Conservation (phyloP, 345 rosid genomes). For the Acer yangbiense region DNA sequence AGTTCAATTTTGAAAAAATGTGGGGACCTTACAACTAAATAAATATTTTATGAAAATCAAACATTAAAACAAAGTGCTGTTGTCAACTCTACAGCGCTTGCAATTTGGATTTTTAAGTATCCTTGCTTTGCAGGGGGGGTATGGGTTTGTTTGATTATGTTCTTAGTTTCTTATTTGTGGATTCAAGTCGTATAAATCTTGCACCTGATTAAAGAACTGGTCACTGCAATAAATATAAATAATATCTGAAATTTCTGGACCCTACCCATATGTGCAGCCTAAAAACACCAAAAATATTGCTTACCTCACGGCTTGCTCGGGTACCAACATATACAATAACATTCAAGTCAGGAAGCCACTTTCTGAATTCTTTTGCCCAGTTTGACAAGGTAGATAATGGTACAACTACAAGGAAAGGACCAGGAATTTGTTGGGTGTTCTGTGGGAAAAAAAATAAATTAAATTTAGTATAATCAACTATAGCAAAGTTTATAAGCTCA, state of each 20-base stretch:
- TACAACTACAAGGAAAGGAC: conserved; percentile 98
- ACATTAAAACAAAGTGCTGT: neutral
- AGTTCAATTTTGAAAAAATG: neutral
- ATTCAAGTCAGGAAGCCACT: conserved; percentile 97
- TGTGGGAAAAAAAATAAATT: conserved; percentile 33
- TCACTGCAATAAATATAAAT: neutral
- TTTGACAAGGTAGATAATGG: conserved; percentile 97
- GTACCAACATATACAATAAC: conserved; percentile 97
- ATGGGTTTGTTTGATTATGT: neutral
- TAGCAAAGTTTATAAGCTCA: conserved; percentile 7
- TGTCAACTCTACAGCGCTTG: neutral
- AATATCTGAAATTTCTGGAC: neutral
- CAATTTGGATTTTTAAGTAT: neutral
- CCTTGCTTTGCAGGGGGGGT: neutral
- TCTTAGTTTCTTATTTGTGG: neutral
- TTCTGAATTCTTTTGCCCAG: conserved; percentile 98
- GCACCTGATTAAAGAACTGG: neutral
- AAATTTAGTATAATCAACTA: neutral
- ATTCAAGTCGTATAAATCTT: neutral
- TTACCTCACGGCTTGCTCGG: conserved; percentile 99
- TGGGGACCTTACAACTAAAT: neutral
- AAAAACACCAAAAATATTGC: conserved; percentile 17
- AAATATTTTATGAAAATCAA: neutral
- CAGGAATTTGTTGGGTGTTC: conserved; percentile 94
- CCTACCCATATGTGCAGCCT: neutral